Percentiles rank a stretch among this genome's conserved stretches.
phyloP scores from a whole-genome alignment of 371 early-diverging fungal species.

The Mucor plumbeus region DNA sequence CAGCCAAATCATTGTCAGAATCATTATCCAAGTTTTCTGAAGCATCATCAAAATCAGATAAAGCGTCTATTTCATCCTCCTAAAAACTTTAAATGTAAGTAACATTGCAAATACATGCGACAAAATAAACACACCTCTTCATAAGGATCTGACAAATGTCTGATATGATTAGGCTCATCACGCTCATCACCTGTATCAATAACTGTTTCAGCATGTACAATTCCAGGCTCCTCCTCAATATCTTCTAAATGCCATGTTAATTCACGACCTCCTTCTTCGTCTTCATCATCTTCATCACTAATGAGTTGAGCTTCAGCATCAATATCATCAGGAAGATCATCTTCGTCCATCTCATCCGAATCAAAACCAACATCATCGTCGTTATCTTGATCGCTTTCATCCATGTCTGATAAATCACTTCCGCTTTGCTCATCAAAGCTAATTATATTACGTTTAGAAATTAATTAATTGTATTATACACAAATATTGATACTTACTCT shows the following conservation, averaged over 20 bases:
- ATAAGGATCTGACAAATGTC: constrained; percentile 32
- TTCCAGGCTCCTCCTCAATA: constrained; percentile 60
- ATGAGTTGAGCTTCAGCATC: constrained; percentile 51
- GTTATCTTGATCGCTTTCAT: constrained; percentile 66
- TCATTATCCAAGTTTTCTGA: constrained; percentile 55
- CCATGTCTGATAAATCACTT: constrained; percentile 74
- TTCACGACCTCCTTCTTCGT: constrained; percentile 52
- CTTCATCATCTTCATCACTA: constrained; percentile 58
- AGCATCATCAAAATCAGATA: constrained; percentile 58
- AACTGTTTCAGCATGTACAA: constrained; percentile 47
- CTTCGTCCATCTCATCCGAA: constrained; percentile 58
- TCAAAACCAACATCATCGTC: constrained; percentile 40
- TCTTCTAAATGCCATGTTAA: constrained; percentile 60
- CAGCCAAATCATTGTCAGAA: constrained; percentile 50
- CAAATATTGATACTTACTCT: constrained; percentile 43
- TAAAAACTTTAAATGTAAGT: too few relatives aligned
- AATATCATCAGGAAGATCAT: constrained; percentile 46
- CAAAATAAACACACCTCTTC: constrained; percentile 21
- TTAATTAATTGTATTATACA: too few relatives aligned
- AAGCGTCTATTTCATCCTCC: constrained; percentile 51
- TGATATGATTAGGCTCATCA: constrained; percentile 38
- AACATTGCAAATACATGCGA: too few relatives aligned
- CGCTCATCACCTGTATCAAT: constrained; percentile 54
- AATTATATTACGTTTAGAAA: not conserved
- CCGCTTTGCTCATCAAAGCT: constrained; percentile 71